These are phyloP conservation scores for Beauveria rudraprayagi DNA, from an alignment of 2,329 filamentous ascomycete species.

Conservation along the genomic window DNA sequence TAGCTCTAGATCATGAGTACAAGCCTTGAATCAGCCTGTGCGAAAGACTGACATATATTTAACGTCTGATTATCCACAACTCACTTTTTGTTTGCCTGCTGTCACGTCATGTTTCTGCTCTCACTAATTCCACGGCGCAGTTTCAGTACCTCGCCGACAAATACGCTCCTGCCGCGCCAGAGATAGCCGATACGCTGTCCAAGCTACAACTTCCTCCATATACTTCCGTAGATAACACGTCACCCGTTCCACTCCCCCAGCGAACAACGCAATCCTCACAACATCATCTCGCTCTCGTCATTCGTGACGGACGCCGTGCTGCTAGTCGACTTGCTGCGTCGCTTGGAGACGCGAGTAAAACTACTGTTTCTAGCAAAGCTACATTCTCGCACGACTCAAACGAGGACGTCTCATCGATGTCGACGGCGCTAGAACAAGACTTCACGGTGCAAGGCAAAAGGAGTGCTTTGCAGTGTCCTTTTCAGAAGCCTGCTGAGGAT, in stretches of 20 bases:
- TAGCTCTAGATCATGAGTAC: slow-evolving; percentile 84
- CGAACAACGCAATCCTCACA: slow-evolving; percentile 32
- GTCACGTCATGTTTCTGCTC: neutral
- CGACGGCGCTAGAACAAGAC: slow-evolving; percentile 71
- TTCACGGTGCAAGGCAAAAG: slow-evolving; percentile 82
- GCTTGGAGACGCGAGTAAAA: slow-evolving; percentile 43
- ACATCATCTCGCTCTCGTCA: slow-evolving; percentile 54
- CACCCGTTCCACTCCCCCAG: slow-evolving; percentile 46
- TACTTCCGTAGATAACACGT: slow-evolving; percentile 38
- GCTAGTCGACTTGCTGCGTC: slow-evolving; percentile 42
- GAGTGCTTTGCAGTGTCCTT: slow-evolving; percentile 74
- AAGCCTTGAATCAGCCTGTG: slow-evolving; percentile 34
- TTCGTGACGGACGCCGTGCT: slow-evolving; percentile 55
- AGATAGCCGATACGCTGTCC: slow-evolving; percentile 58
- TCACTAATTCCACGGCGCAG: slow-evolving; percentile 26
- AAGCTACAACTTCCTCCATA: slow-evolving; percentile 58
- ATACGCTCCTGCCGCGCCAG: slow-evolving; percentile 56
- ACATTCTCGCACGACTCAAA: slow-evolving; percentile 36
- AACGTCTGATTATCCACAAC: slow-evolving; percentile 24
- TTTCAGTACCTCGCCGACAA: slow-evolving; percentile 60
- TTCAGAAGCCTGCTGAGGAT: slow-evolving; percentile 42
- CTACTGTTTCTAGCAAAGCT: slow-evolving; percentile 40
- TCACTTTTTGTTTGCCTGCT: slow-evolving; percentile 11
- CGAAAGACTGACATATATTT: slow-evolving; percentile 51
- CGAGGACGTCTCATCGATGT: slow-evolving; percentile 46